A percentile compares a stretch with the other conserved stretches of the same genome.
Evolutionary conservation across 768 basidiomycete species (phyloP).

Genomic region (Boletellus ananiceps): DNA sequence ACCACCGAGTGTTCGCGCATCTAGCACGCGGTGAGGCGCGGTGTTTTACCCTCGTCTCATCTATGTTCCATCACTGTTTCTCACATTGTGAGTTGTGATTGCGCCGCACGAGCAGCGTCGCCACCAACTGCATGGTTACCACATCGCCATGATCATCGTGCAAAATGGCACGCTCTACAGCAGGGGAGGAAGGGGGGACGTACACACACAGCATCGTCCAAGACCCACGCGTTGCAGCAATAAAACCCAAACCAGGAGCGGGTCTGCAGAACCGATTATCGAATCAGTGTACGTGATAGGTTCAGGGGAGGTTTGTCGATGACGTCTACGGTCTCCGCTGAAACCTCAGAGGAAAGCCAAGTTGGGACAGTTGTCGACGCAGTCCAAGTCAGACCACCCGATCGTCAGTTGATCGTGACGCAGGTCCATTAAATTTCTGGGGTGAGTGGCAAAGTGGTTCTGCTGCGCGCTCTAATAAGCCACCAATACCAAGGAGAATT

Average conservation of each 20-base stretch:
- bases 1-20: slow-evolving; percentile 7
- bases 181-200: slow-evolving; percentile 10
- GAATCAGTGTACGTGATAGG: slow-evolving; percentile 53
- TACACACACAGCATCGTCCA: too few relatives aligned
- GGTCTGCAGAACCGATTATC: slow-evolving; percentile 56
- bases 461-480: slow-evolving; percentile 47
- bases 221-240: slow-evolving; percentile 34
- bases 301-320: slow-evolving; percentile 15
- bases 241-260: slow-evolving; percentile 46
- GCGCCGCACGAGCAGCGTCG: slow-evolving; percentile 5
- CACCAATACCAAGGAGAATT: slow-evolving; percentile 49
- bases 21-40: slow-evolving; percentile 21
- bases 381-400: slow-evolving; percentile 41
- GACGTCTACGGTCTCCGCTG: slow-evolving; percentile 29
- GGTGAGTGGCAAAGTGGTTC: slow-evolving; percentile 53
- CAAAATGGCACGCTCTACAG: not conserved
- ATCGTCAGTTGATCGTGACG: slow-evolving; percentile 48
- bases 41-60: slow-evolving; percentile 12
- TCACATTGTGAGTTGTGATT: slow-evolving; percentile 3
- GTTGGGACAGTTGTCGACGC: slow-evolving; percentile 36
- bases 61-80: slow-evolving; percentile 7
- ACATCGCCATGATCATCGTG: slow-evolving; percentile 4
- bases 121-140: slow-evolving; percentile 9
- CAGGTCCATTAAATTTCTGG: slow-evolving; percentile 46
- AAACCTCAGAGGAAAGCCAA: slow-evolving; percentile 53